phyloP scores from a whole-genome alignment of 163 green algal species.

The Smithsoniella earleae region DNA sequence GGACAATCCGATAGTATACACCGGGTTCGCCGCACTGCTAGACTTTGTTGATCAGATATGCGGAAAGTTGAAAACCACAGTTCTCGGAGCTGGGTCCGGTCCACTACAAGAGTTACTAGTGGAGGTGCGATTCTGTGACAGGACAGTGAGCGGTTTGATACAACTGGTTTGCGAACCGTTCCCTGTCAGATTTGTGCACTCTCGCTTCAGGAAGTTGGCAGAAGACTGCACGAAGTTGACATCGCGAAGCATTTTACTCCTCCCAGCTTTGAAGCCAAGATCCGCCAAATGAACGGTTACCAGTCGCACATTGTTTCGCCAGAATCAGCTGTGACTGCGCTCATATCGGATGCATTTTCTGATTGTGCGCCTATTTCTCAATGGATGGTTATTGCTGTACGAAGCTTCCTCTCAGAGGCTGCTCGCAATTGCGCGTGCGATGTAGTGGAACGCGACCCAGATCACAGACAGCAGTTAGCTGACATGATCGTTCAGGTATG shows the following conservation, averaged over 20 bases:
- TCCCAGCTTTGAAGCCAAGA: slow-evolving; percentile 28
- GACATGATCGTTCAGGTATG: slow-evolving; percentile 20
- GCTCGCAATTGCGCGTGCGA: background rate
- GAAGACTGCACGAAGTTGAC: slow-evolving; percentile 18
- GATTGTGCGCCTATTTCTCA: slow-evolving; percentile 14
- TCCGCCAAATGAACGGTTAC: slow-evolving; percentile 29
- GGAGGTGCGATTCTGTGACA: slow-evolving; percentile 1
- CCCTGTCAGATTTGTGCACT: background rate
- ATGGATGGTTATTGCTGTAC: slow-evolving; percentile 25
- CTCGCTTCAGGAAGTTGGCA: background rate
- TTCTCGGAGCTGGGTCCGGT: slow-evolving; percentile 15
- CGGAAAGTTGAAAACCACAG: slow-evolving; percentile 1
- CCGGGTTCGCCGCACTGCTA: background rate
- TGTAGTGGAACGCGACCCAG: slow-evolving; percentile 16
- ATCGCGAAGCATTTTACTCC: slow-evolving; percentile 28
- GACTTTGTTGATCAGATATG: slow-evolving; percentile 17
- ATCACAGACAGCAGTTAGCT: slow-evolving; percentile 20
- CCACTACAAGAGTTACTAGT: background rate
- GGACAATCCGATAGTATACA: background rate
- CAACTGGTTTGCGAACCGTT: background rate
- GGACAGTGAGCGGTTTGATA: background rate
- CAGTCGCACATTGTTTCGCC: slow-evolving; percentile 30
- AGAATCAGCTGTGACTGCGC: background rate
- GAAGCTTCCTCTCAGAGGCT: slow-evolving; percentile 6
- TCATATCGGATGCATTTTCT: slow-evolving; percentile 16